Evolutionary conservation across 129 eudicot genomes (phyloP), one percentile per base, ranked within the genome.

Genomic region (Oenanthe sinensis): DNA sequence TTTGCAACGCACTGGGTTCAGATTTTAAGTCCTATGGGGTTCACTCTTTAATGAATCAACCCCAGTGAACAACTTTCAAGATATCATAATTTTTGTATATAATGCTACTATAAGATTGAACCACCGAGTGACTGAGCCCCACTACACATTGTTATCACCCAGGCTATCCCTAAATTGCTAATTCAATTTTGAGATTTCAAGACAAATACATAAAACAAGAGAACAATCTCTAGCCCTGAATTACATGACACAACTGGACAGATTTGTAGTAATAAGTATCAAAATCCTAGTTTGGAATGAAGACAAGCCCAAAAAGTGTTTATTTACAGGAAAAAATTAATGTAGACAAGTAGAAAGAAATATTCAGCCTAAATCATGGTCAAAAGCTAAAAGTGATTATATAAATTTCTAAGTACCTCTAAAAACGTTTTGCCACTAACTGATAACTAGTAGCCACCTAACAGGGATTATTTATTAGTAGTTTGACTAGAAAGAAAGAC

Each of bases 391-490:
- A 55, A n/a, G 13, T 55, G 30, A 55, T 55, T 55, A 55, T 55
- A 22, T 8, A 54, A 54, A 20, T 22, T 17, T 52, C n/a, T 54
- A 20, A 6, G 63, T 19, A 54, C 63, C 63, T 20, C 12, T 22
- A 54, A 3, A 39, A 20, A 54, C 12, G 63, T 54, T 22, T 20
- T 20, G 22, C 26, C 12, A 54, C 28, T 6, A 7, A 6, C 20
- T 54, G 28, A 54, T 20, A 22, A 54, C 24, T 54, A 54, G 63
- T 19, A 20, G 75, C 75, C 75, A 71, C 75, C 75, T 28, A 71
- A 22, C 28, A 54, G 63, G 20, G 63, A 54, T 54, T 6, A 6
- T 54, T 20, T 17, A n/a, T 22, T 55, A 22, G 30, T n/a, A 20
- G 65, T 7, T 22, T 20, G 65, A 54, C 62, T 55, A 7, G 65